These are phyloP conservation scores for Thalassiosira hispida DNA, from an alignment of 352 stramenopile genomes.

Conservation along the genomic window DNA sequence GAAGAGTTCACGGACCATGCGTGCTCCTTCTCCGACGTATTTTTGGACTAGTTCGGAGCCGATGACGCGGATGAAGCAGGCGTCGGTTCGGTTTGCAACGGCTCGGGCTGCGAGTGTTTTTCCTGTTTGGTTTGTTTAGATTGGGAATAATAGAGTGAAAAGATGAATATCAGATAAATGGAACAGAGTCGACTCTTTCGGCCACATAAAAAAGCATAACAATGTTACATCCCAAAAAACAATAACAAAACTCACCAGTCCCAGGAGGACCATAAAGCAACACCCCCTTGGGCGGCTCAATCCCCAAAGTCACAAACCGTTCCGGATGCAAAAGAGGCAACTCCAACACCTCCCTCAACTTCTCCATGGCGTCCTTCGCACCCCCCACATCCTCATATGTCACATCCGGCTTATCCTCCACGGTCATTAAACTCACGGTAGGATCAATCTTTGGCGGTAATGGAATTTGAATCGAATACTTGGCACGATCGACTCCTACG, in stretches of 20 bases:
- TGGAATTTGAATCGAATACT: constrained; percentile 98
- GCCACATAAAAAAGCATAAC: too few species aligned
- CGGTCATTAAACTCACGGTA: constrained; percentile 96
- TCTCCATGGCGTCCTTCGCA: constrained; percentile 97
- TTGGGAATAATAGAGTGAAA: not conserved
- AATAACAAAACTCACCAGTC: constrained; percentile 73
- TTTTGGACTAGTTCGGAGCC: constrained; percentile 99
- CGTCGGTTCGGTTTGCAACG: constrained; percentile 98
- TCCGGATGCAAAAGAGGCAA: constrained; percentile 98
- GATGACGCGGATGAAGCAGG: constrained; percentile 99
- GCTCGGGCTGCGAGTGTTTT: constrained; percentile 97
- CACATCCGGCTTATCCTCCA: constrained; percentile 99
- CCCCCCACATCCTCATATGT: constrained; percentile 99
- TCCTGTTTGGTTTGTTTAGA: constrained; percentile 58
- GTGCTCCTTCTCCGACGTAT: constrained; percentile 98
- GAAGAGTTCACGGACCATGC: constrained; percentile 99
- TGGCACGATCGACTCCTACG: constrained; percentile 94
- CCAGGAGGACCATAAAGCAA: constrained; percentile 97
- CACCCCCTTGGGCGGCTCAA: constrained; percentile 99
- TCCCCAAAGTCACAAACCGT: constrained; percentile 97
- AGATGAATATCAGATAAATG: not conserved
- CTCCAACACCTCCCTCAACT: constrained; percentile 98
- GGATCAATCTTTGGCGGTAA: constrained; percentile 99
- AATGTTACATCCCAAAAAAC: too few species aligned
- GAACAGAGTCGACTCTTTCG: too few species aligned